These are phyloP conservation scores for Eutrema salsugineum DNA, from an alignment of 441 rosid species.

Conservation along the genomic window DNA sequence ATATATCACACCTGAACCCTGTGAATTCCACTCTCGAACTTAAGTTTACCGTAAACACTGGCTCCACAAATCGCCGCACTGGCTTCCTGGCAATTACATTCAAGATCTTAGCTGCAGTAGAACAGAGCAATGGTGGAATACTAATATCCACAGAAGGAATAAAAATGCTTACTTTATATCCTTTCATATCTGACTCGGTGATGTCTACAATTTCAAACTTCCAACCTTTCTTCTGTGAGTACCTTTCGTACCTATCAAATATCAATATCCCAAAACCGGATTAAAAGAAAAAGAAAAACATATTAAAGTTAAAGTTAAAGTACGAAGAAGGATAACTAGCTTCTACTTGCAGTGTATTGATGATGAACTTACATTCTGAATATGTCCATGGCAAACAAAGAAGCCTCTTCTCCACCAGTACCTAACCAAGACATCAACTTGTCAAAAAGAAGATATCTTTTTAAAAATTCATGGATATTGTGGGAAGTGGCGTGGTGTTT, in stretches of 20 bases:
- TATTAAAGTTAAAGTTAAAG: not conserved
- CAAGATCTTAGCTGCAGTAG: slow-evolving; percentile 19
- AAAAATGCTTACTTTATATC: slow-evolving; percentile 60
- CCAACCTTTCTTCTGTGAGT: slow-evolving; percentile 88
- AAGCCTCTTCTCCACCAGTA: slow-evolving; percentile 97
- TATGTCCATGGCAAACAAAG: slow-evolving; percentile 91
- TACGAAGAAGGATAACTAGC: not conserved
- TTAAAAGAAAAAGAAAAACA: not conserved
- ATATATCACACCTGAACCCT: slow-evolving; percentile 75
- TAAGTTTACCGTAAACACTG: slow-evolving; percentile 82
- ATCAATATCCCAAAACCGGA: slow-evolving; percentile 21
- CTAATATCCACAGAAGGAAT: not conserved
- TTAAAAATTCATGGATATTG: not conserved
- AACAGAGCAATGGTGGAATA: not conserved
- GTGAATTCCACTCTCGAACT: slow-evolving; percentile 98
- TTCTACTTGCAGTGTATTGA: not conserved
- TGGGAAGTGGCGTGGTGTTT: not conserved
- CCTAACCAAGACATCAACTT: slow-evolving; percentile 38
- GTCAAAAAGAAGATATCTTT: not conserved
- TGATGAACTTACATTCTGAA: slow-evolving; percentile 70
- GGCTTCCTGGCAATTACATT: slow-evolving; percentile 68
- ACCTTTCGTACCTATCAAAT: slow-evolving; percentile 89
- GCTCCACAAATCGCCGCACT: slow-evolving; percentile 86
- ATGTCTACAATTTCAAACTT: slow-evolving; percentile 77
- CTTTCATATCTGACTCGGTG: slow-evolving; percentile 81